Percentiles rank a stretch among this genome's conserved stretches.
phyloP scores from a whole-genome alignment of 306 rosid genomes.

The Alnus glutinosa region DNA sequence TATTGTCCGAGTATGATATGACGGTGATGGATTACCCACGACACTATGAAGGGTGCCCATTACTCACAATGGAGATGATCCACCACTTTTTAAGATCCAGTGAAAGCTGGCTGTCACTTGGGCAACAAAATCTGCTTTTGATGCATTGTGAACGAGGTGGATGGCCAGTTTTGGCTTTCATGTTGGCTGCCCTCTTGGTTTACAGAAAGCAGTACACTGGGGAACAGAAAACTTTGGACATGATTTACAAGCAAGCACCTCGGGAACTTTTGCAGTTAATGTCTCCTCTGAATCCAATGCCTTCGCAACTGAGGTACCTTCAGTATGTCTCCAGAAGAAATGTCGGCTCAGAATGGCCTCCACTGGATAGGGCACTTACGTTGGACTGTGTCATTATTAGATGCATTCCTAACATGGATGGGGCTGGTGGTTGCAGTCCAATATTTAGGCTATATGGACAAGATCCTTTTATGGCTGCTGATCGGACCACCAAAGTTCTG shows the following conservation, averaged over 20 bases:
- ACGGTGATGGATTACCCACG: slow-evolving; percentile 95
- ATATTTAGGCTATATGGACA: slow-evolving; percentile 92
- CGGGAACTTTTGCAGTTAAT: slow-evolving; percentile 87
- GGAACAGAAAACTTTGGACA: slow-evolving; percentile 89
- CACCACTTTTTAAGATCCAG: slow-evolving; percentile 95
- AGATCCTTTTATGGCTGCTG: slow-evolving; percentile 86
- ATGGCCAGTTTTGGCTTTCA: slow-evolving; percentile 92
- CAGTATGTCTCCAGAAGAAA: slow-evolving; percentile 93
- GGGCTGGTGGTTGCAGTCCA: slow-evolving; percentile 93
- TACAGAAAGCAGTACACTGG: slow-evolving; percentile 78
- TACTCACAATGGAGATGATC: slow-evolving; percentile 91
- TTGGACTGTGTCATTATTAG: slow-evolving; percentile 83
- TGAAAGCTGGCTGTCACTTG: slow-evolving; percentile 93
- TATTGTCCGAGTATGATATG: slow-evolving; percentile 78
- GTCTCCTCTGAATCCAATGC: slow-evolving; percentile 89
- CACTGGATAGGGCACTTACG: slow-evolving; percentile 86
- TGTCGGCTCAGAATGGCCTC: slow-evolving; percentile 94
- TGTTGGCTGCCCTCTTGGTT: slow-evolving; percentile 91
- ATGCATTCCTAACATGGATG: slow-evolving; percentile 72
- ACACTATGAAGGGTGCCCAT: slow-evolving; percentile 92
- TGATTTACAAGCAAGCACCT: slow-evolving; percentile 93
- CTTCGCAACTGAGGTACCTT: slow-evolving; percentile 93
- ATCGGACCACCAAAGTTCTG: slow-evolving; percentile 82
- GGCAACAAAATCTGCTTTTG: slow-evolving; percentile 74
- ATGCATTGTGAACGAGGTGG: slow-evolving; percentile 97